Base-by-base conservation (phyloP, 768 basidiomycete species). In the Tephrocybe sp. region DNA sequence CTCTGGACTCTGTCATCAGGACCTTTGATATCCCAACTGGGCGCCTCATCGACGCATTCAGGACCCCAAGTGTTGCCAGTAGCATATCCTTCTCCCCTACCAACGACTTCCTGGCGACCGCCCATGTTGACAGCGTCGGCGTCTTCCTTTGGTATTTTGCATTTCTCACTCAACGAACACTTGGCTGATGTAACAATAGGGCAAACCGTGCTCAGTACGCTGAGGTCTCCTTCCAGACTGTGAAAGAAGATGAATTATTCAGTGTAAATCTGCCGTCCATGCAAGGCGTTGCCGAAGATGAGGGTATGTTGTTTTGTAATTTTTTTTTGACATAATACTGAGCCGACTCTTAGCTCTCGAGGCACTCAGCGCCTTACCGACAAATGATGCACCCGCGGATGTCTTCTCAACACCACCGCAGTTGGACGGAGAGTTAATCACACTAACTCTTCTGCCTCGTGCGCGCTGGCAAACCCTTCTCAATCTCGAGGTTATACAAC, bases 11-110 rank as follows among this genome's bases (percentile, higher is more conserved):
- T 0, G 76, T 88, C 47, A 91, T 98, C 60, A 83, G 97, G 26
- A 98, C 96, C 2, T 99, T 92, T 65, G 96, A 99, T 64, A 78
- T 99, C 20, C 96, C 97, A 0, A 92, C 94, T 14, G 94, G 95
- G 5, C 78, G 84, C 22, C 73, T 98, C 33, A 94, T 99, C 47
- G 93, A 98, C 60, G 92, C 84, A 0, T 98, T 99, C 74, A 79
- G 82, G 48, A 93, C 92, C 8, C 71, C 87, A 23, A 91, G 87
- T 58, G 80, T 96, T 20, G 92, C 96, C 5, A 95, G 92, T 0
- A 92, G 87, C 62, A 70, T 99, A 16, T 78, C 92, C 1, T 96
- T 99, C 67, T 98, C 95, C 2, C 97, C 97, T 0, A 87, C 92
- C 0, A 89, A 89, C 49, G 97, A 98, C 66, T 98, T 99, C 72